Base-by-base conservation (phyloP, 2,329 filamentous ascomycete genomes). In the Aureobasidium namibiae region DNA sequence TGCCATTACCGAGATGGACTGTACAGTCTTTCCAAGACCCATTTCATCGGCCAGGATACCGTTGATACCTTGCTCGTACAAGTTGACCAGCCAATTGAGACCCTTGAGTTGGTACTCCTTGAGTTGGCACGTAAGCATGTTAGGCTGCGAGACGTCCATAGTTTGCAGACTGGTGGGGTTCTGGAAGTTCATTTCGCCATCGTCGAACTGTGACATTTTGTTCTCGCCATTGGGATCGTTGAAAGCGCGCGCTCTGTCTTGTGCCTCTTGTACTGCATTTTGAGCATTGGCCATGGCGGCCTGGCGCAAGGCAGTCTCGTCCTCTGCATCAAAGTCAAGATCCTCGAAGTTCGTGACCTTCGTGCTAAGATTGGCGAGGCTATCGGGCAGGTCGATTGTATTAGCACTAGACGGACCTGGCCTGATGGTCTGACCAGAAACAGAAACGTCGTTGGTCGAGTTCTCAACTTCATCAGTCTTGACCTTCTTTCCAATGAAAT, bases 41-140 rank as follows among this genome's bases (percentile, higher is more conserved):
- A 99, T 99, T 76, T 99, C 94, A 72, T 99, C 94, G 64, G 94
- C 94, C 63, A 99, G 80, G 67, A 99, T 99, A 75, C 92, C 92
- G 76, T 97, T 97, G 88, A 99, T 99, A 72, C 94, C 94, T 74
- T 99, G 94, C 74, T 99, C 94, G 78, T 99, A 99, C 65, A 99
- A 76, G 72, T 99, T 97, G 77, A 96, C 94, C 58, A 99, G 84
- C 94, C 94, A 99, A 72, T 97, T 99, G 72, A 99, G 88, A 75
- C 94, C 94, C 79, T 99, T 99, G 72, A 99, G 80, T 77, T 99
- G 94, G 75, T 99, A 99, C 73, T 99, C 94, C 73, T 99, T 99
- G 69, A 99, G 84, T 71, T 95, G 90, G 54, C 92, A 90, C 64
- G 89, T 92, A 68, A 99, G 83, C 75, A 97, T 85, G 74, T 91